phyloP scores from a whole-genome alignment of 176 grass and related monocot species.

The Zizania latifolia region DNA sequence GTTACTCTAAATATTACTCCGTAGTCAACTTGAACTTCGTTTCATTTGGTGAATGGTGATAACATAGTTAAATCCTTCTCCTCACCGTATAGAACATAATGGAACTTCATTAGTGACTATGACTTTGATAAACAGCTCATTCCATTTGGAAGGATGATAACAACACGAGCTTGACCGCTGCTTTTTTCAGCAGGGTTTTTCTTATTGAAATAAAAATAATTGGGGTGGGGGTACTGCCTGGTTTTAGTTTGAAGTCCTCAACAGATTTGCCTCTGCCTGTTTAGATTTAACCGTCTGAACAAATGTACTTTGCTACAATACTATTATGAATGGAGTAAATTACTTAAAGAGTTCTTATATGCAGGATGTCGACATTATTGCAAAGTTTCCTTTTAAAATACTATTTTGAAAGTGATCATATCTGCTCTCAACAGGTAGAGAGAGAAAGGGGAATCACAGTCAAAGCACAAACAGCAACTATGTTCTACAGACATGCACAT shows the following conservation, averaged over 20 bases:
- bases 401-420: not conserved
- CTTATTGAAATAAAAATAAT: not conserved
- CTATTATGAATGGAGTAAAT: not conserved
- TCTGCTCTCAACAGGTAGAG: conserved; percentile 57
- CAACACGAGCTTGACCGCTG: not conserved
- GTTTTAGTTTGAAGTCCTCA: too few species aligned
- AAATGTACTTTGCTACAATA: not conserved
- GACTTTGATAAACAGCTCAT: not conserved
- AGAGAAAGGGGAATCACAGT: conserved; percentile 95
- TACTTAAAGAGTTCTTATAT: not conserved
- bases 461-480: conserved; percentile 95
- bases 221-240: too few species aligned
- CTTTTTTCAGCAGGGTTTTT: not conserved
- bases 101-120: not conserved
- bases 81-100: too few species aligned
- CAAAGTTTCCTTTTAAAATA: not conserved
- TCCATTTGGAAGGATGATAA: not conserved
- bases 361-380: not conserved
- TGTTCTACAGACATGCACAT: conserved; percentile 66
- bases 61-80: not conserved
- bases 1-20: not conserved
- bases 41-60: not conserved
- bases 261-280: too few species aligned
- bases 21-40: not conserved
- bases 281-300: too few species aligned